A percentile compares a stretch with the other conserved stretches of the same genome.
Conservation (phyloP, 2,329 filamentous ascomycete species). For the Phaeosphaeriaceae sp. region DNA sequence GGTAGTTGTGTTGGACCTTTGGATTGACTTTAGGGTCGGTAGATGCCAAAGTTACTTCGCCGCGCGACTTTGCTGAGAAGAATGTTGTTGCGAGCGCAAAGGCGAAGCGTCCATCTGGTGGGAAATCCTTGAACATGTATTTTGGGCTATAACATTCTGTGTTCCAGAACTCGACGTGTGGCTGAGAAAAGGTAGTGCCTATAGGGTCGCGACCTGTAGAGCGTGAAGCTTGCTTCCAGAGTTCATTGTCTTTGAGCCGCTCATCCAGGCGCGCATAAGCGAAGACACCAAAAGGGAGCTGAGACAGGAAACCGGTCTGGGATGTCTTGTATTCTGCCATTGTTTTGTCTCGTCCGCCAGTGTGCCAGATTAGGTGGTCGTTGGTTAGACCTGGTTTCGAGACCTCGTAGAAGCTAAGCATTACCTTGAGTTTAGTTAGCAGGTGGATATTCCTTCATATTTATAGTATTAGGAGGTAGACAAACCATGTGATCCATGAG, state of each 20-base stretch:
- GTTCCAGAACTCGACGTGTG: slow-evolving; percentile 65
- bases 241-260: slow-evolving; percentile 58
- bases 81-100: slow-evolving; percentile 65
- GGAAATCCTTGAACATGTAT: slow-evolving; percentile 61
- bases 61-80: slow-evolving; percentile 61
- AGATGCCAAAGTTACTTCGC: slow-evolving; percentile 58
- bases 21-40: slow-evolving; percentile 58
- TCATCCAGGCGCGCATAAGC: slow-evolving; percentile 66
- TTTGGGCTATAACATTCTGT: slow-evolving; percentile 66
- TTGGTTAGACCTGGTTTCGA: slow-evolving; percentile 60
- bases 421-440: slow-evolving; percentile 35
- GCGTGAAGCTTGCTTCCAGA: slow-evolving; percentile 60
- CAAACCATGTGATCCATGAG: slow-evolving; percentile 65
- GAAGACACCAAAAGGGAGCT: slow-evolving; percentile 66
- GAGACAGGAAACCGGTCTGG: slow-evolving; percentile 62
- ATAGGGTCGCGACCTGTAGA: slow-evolving; percentile 61
- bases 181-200: slow-evolving; percentile 61
- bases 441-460: slow-evolving; percentile 17
- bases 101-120: slow-evolving; percentile 58
- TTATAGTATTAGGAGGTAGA: slow-evolving; percentile 18
- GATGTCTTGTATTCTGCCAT: slow-evolving; percentile 62
- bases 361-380: slow-evolving; percentile 61
- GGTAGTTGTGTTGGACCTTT: slow-evolving; percentile 62
- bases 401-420: slow-evolving; percentile 65
- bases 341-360: slow-evolving; percentile 56